These are phyloP conservation scores for Nepenthes mirabilis DNA, from an alignment of 148 eudicot genomes.

Conservation along the genomic window DNA sequence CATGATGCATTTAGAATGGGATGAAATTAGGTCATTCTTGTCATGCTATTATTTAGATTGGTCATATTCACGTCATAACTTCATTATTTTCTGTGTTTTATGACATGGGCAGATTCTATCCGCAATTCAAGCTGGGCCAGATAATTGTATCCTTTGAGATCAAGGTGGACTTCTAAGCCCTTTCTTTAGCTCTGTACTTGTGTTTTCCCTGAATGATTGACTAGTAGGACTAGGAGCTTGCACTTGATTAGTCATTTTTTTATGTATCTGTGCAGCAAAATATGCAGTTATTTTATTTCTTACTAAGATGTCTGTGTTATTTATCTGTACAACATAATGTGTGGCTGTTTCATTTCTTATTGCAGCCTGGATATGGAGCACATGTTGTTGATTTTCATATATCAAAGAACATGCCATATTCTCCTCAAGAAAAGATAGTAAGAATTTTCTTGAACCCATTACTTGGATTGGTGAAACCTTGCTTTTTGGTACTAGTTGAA, in stretches of 20 bases:
- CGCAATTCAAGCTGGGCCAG: slow-evolving; percentile 60
- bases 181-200: not conserved
- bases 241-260: no score
- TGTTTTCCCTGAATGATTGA: not conserved
- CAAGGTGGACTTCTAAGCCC: slow-evolving; percentile 35
- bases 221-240: no score
- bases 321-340: no score
- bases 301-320: no score
- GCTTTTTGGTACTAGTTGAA: slow-evolving; percentile 1
- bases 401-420: slow-evolving; percentile 23
- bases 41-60: no score
- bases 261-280: no score
- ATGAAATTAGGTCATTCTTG: no score
- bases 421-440: slow-evolving; percentile 57
- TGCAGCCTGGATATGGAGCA: slow-evolving; percentile 83
- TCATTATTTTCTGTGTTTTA: not conserved
- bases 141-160: slow-evolving; percentile 47
- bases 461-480: slow-evolving; percentile 1
- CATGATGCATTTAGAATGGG: not conserved
- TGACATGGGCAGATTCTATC: slow-evolving; percentile 58
- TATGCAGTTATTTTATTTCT: no score
- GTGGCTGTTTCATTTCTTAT: not conserved
- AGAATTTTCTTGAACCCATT: slow-evolving; percentile 13
- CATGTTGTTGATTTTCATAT: slow-evolving; percentile 65
- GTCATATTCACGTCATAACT: not conserved